Evolutionary conservation across 2,329 filamentous ascomycete species (phyloP).

Genomic region (Alternaria longipes): DNA sequence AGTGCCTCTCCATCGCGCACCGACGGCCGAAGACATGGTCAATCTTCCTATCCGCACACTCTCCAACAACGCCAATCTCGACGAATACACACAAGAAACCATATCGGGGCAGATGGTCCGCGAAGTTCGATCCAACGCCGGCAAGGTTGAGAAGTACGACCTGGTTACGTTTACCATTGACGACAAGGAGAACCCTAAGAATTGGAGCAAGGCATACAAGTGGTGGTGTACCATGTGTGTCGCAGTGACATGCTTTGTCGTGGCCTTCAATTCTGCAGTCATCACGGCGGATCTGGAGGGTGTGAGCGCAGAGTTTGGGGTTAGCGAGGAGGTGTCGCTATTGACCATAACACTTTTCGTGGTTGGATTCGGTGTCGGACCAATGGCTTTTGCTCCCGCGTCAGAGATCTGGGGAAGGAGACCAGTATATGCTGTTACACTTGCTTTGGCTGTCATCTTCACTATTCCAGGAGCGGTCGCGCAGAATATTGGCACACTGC

Average conservation of each 20-base stretch:
- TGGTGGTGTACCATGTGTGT: constrained; percentile 87
- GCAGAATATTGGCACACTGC: constrained; percentile 77
- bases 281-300: constrained; percentile 79
- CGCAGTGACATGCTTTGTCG: constrained; percentile 62
- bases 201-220: constrained; percentile 80
- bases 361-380: constrained; percentile 81
- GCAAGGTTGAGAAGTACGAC: constrained; percentile 62
- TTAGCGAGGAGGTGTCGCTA: constrained; percentile 76
- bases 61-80: constrained; percentile 62
- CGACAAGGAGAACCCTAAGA: constrained; percentile 84
- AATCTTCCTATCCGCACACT: constrained; percentile 74
- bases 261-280: constrained; percentile 69
- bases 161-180: constrained; percentile 75
- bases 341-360: constrained; percentile 80
- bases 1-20: constrained; percentile 28
- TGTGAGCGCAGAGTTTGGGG: constrained; percentile 69
- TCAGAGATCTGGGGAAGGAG: constrained; percentile 78
- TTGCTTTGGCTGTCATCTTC: constrained; percentile 77
- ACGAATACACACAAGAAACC: constrained; percentile 73
- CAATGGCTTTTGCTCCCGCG: constrained; percentile 81
- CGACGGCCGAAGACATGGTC: constrained; percentile 55
- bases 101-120: constrained; percentile 68
- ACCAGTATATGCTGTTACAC: constrained; percentile 74
- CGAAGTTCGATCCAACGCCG: constrained; percentile 63
- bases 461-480: constrained; percentile 81